Conservation (phyloP, 495 filamentous ascomycete species). For the Entonaema liquescens region DNA sequence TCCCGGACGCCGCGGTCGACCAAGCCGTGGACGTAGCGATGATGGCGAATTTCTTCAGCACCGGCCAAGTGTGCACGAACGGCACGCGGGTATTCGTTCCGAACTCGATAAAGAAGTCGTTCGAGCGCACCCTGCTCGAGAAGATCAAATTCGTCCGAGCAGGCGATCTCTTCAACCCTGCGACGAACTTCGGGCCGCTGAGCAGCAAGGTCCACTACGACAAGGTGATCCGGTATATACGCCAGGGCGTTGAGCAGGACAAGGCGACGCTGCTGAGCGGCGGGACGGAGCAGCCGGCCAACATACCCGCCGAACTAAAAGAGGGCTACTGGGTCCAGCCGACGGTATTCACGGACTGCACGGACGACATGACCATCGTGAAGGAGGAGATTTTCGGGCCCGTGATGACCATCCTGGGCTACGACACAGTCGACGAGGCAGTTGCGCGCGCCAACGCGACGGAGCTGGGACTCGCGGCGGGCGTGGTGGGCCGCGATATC, state of each 20-base stretch:
- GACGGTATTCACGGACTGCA: slow-evolving; percentile 78
- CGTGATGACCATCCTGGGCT: slow-evolving; percentile 76
- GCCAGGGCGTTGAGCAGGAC: slow-evolving; percentile 72
- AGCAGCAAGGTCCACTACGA: slow-evolving; percentile 72
- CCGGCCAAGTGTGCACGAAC: slow-evolving; percentile 86
- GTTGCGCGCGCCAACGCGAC: slow-evolving; percentile 76
- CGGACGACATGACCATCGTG: slow-evolving; percentile 73
- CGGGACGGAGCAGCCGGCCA: slow-evolving; percentile 62
- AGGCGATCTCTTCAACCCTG: slow-evolving; percentile 71
- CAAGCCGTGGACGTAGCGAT: slow-evolving; percentile 80
- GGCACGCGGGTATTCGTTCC: slow-evolving; percentile 83
- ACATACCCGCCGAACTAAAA: slow-evolving; percentile 61
- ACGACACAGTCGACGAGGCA: slow-evolving; percentile 71
- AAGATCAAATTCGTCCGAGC: slow-evolving; percentile 74
- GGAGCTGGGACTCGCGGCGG: slow-evolving; percentile 76
- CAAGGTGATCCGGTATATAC: slow-evolving; percentile 75
- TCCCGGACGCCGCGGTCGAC: slow-evolving; percentile 76
- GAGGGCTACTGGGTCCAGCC: slow-evolving; percentile 73
- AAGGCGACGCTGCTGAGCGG: slow-evolving; percentile 76
- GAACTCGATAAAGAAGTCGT: slow-evolving; percentile 64
- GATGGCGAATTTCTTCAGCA: slow-evolving; percentile 89
- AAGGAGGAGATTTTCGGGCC: slow-evolving; percentile 85
- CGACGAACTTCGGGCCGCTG: slow-evolving; percentile 80
- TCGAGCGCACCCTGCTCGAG: slow-evolving; percentile 69
- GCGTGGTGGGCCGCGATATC: slow-evolving; percentile 79